These are phyloP conservation scores for Gymnopus androsaceus DNA, from an alignment of 1,284 basidiomycete genomes.

Conservation along the genomic window DNA sequence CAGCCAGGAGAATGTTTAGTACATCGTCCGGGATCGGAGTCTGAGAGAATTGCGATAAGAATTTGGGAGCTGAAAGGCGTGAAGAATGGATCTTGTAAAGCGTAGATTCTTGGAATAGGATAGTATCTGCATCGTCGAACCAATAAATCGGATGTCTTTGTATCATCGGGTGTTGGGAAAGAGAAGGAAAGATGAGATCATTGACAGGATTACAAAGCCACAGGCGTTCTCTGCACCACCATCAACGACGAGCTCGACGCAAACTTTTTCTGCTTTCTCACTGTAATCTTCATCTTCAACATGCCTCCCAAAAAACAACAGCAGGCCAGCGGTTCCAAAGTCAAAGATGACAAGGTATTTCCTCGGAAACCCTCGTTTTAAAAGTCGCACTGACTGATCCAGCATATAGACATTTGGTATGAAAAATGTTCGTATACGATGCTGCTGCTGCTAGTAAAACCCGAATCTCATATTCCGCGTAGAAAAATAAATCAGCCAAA, in stretches of 20 bases:
- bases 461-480: too few relatives aligned
- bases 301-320: constrained; percentile 74
- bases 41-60: not conserved
- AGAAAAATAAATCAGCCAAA: constrained; percentile 95
- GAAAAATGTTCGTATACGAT: constrained; percentile 77
- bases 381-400: constrained; percentile 32
- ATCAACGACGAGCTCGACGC: not conserved
- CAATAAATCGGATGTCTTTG: constrained; percentile 13
- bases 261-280: not conserved
- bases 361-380: constrained; percentile 10
- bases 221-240: not conserved
- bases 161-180: not conserved
- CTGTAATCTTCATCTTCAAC: constrained; percentile 1
- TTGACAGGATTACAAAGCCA: not conserved
- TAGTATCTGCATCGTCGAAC: constrained; percentile 16
- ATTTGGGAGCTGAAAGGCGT: not conserved
- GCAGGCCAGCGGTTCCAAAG: constrained; percentile 52
- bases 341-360: constrained; percentile 69
- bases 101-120: constrained; percentile 5
- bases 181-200: too few relatives aligned
- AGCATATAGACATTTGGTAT: constrained; percentile 77
- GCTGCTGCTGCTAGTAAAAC: too few relatives aligned
- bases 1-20: too few relatives aligned
- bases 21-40: too few relatives aligned
- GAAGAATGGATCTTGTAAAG: constrained; percentile 15